These are phyloP conservation scores for Trifolium subterraneum DNA, from an alignment of 306 rosid genomes.

Conservation along the genomic window DNA sequence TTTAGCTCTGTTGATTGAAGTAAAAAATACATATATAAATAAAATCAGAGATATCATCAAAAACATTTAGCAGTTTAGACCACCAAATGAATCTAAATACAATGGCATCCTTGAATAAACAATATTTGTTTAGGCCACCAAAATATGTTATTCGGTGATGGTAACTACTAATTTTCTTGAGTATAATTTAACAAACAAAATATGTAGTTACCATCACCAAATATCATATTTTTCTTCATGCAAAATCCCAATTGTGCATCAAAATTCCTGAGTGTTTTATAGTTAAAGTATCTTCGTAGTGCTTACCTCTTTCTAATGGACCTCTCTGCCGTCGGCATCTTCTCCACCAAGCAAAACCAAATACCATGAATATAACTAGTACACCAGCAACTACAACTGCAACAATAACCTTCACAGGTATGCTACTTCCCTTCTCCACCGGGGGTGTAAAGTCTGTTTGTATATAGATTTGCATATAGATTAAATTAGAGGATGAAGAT, in stretches of 20 bases:
- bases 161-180: no score
- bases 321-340: slow-evolving; percentile 34
- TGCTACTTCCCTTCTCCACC: slow-evolving; percentile 11
- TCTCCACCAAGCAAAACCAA: slow-evolving; percentile 44
- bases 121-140: not conserved
- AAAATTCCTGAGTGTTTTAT: not conserved
- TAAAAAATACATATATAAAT: not conserved
- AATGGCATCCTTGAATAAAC: not conserved
- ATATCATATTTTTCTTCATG: not conserved
- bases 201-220: no score
- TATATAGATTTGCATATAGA: not conserved
- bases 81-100: not conserved
- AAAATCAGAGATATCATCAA: slow-evolving; percentile 17
- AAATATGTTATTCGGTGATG: no score
- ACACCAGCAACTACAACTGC: slow-evolving; percentile 46
- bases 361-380: slow-evolving; percentile 26
- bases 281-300: not conserved
- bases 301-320: slow-evolving; percentile 45
- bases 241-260: not conserved
- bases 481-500: not conserved
- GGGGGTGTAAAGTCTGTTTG: slow-evolving; percentile 46
- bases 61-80: not conserved
- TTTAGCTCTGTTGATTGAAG: slow-evolving; percentile 48
- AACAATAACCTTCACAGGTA: slow-evolving; percentile 29
- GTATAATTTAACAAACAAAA: no score